Evolutionary conservation across 2,329 filamentous ascomycete genomes (phyloP), one percentile per base, ranked within the genome.

Genomic region (Monilinia laxa): DNA sequence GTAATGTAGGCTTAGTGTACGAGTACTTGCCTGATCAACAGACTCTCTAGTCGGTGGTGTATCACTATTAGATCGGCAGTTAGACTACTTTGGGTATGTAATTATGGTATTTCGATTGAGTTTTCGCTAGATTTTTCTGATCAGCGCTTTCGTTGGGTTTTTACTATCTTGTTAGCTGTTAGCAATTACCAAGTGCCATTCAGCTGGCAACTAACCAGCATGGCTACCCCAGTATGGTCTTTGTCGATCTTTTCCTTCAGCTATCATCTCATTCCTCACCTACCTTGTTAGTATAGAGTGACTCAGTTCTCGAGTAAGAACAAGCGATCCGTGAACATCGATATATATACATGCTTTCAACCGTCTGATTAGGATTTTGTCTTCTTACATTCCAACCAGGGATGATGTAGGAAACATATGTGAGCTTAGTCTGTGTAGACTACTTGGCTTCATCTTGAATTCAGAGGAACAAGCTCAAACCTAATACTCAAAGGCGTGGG

Each of bases 171-270:
- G 2, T 31, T 64, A 23, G n/a, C 20, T 42, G 5, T 16, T 42
- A 42, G 40, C 12, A 16, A 16, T 62, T 62, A 58, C 57, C 57
- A 16, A 51, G 28, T 60, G 57, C 56, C 55, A 65, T 59, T 62
- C 64, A 65, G 64, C 55, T 65, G 35, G 63, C 54, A 47, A 65
- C 51, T 25, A 7, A 10, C 25, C 31, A 18, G 23, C 63, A 51
- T 49, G 62, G 62, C 11, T 65, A 16, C 35, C 63, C 62, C 42
- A 42, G 62, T 55, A 10, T 25, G 0, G 12, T 3, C 14, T 14
- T 47, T 64, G 54, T 51, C 9, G 54, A 64, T 58, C 53, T 14
- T 11, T 58, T 42, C 49, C 35, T 12, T 49, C 20, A 9, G 2
- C 14, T 54, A 54, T 12, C 16, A 47, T 31, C 23, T 14, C 11